Base-by-base conservation (phyloP, 345 rosid species). In the thale cress (Arabidopsis thaliana) region DNA sequence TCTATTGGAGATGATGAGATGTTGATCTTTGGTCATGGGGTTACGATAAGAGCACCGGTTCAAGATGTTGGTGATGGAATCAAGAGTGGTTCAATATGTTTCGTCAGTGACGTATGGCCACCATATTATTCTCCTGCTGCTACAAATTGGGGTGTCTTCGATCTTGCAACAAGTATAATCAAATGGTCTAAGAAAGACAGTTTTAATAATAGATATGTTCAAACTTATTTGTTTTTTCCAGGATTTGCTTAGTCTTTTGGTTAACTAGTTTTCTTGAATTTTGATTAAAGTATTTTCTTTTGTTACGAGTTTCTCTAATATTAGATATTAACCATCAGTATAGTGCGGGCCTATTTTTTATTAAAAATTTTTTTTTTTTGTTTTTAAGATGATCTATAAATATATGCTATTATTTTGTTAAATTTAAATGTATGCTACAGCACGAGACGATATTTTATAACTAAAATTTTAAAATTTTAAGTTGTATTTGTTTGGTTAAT, bases 31-130 rank as follows among this genome's bases (percentile, higher is more conserved):
- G 57, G 57, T 51, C 57, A 51, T 24, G n/a, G 33, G 7, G 33
- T 51, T 51, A 51, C 57, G 24, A 51, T 24, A 51, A 51, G n/a
- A 51, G 57, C 32, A 51, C 57, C 8, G 57, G 57, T 51, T 51
- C 57, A 51, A 24, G 32, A 51, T 51, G 57, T 51, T 51, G 33
- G 57, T 51, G 57, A 51, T 51, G 57, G 57, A 51, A 10, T 51
- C 32, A 51, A 24, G 14, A 51, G 22, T 24, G 33, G 33, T 51
- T 51, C 56, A 22, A 51, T 51, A 14, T 51, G 0, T 51, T 52
- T 23, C 3, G 32, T 4, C 23, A 23, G 4, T 8, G 32, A 50
- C 23, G 56, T 51, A 16, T 16, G 11, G 52, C 10, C 25, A 20
- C 20, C 20, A 3, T 1, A 16, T 1, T 51, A 51, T 51, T 22